These are phyloP conservation scores for Neurospora sp. DNA, from an alignment of 495 filamentous ascomycete species.

Conservation along the genomic window DNA sequence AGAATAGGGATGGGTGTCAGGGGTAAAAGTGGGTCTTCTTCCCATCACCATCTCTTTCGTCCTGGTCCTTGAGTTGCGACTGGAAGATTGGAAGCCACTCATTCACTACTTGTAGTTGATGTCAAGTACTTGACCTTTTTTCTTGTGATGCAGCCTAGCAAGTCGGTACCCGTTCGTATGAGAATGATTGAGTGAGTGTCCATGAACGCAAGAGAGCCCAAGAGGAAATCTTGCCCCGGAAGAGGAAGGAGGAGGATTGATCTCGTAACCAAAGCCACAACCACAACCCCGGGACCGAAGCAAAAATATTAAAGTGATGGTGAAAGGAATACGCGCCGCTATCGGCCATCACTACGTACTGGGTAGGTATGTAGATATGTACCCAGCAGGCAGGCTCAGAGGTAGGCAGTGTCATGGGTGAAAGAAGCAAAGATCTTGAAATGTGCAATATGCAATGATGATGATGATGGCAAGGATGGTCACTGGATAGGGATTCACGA, in stretches of 20 bases:
- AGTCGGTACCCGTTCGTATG: neutral
- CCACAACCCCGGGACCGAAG: neutral
- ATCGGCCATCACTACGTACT: neutral
- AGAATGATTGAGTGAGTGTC: no score
- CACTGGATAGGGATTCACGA: neutral
- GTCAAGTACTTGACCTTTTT: neutral
- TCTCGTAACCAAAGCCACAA: neutral
- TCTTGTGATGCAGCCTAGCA: no score
- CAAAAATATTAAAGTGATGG: neutral
- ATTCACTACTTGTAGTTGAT: neutral
- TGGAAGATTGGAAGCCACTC: neutral
- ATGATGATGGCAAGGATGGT: neutral
- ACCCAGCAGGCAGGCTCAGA: neutral
- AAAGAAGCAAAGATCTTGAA: neutral
- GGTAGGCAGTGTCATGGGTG: neutral
- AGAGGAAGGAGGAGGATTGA: neutral
- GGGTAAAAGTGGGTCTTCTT: neutral
- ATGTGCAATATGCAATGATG: neutral
- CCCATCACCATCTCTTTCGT: neutral
- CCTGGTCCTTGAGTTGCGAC: neutral
- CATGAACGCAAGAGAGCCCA: no score
- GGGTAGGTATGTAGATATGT: neutral
- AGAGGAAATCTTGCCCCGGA: neutral
- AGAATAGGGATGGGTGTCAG: neutral
- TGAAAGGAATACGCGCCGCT: neutral